Percentiles rank a stretch among this genome's conserved stretches.
These are phyloP conservation scores for Pyrenula massariospora DNA, from an alignment of 495 filamentous ascomycete genomes.

Conservation along the genomic window DNA sequence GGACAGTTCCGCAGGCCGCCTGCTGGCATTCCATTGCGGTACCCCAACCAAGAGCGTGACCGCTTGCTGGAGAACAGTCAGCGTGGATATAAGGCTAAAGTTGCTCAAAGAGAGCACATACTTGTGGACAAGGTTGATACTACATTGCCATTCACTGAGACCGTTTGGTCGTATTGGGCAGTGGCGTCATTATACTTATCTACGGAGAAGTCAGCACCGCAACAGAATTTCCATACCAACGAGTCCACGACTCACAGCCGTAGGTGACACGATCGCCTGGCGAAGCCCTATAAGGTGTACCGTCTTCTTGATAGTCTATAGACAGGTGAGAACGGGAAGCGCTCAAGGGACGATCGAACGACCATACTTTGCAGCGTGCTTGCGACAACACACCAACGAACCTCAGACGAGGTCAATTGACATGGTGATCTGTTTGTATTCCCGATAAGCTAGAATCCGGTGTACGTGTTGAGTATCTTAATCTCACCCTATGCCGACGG, in stretches of 20 bases:
- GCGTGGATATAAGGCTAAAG: background rate
- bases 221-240: background rate
- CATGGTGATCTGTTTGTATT: background rate
- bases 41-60: slow-evolving; percentile 25
- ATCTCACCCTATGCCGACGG: slow-evolving; percentile 5
- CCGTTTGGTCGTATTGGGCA: slow-evolving; percentile 29
- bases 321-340: background rate
- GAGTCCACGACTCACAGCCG: slow-evolving; percentile 11
- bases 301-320: slow-evolving; percentile 10
- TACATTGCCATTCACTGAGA: slow-evolving; percentile 19
- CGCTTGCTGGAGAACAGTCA: slow-evolving; percentile 8
- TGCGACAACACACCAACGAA: slow-evolving; percentile 23
- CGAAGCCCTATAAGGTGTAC: slow-evolving; percentile 8
- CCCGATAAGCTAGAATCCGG: background rate
- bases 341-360: background rate
- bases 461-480: background rate
- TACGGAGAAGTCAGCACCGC: slow-evolving; percentile 2
- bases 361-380: slow-evolving; percentile 14
- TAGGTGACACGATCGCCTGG: slow-evolving; percentile 18
- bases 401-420: background rate
- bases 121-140: slow-evolving; percentile 26
- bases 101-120: background rate
- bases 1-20: slow-evolving; percentile 25
- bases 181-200: slow-evolving; percentile 26
- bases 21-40: slow-evolving; percentile 28